Evolutionary conservation across 2,329 filamentous ascomycete genomes (phyloP), one percentile per base, ranked within the genome.

Genomic region (Ophiostoma sp.): DNA sequence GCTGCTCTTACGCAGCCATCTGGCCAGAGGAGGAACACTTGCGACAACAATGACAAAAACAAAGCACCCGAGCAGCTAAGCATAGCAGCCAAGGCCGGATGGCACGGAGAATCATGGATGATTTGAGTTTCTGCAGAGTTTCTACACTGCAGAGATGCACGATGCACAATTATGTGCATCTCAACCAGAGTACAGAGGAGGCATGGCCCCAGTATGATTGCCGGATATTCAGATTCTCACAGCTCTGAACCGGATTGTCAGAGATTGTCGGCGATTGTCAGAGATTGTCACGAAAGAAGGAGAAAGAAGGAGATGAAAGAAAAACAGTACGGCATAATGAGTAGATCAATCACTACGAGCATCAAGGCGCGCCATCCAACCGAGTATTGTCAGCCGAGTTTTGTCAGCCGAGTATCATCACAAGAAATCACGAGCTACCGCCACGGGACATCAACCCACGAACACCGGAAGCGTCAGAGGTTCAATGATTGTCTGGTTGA

Each of bases 381-480:
- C 39, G 27, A 31, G 27, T 31, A 31, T 31, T 31, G 27, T 31
- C 27, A 31, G 27, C 27, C 27, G 27, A 31, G 27, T 31, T 1
- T 31, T 31, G 27, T 31, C 27, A 39, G 13, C 36, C 36, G 13
- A 11, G 13, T 39, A 39, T 39, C 36, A 39, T 3, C 27, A 31
- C 1, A 31, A 31, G 3, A 31, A 31, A 31, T 31, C 27, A 31
- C 27, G 27, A 31, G 27, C 27, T 31, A 3, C 27, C 27, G 27
- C 27, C 27, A 31, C 27, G 27, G 27, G 27, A 31, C 1, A n/a
- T n/a, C 44, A 48, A n/a, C 10, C 52, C 23, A 27, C 52, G 52
- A 57, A 57, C 52, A 57, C n/a, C 44, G 52, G 52, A 57, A 57
- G 52, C 52, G 52, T 57, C 13, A 57, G 52, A 57, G 52, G 52